A percentile compares a stretch with the other conserved stretches of the same genome.
These are phyloP conservation scores for Lignosus rhinocerotis DNA, from an alignment of 1,284 basidiomycete genomes.

Conservation along the genomic window DNA sequence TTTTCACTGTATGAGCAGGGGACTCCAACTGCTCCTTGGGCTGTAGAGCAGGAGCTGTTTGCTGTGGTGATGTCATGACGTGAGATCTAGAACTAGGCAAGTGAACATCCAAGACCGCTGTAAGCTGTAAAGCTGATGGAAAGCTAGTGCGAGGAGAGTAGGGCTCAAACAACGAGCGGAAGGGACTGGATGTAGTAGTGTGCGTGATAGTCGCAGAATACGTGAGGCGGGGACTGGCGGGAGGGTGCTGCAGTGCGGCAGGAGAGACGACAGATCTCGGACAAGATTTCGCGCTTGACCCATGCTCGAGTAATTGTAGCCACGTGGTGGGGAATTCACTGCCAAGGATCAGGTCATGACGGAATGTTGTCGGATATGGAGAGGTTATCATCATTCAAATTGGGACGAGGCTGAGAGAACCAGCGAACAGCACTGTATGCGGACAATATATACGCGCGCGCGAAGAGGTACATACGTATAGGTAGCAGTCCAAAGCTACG, in stretches of 20 bases:
- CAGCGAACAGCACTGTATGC: neutral
- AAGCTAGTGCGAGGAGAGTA: neutral
- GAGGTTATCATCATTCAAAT: neutral
- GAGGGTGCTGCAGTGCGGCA: constrained; percentile 10
- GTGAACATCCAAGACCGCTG: constrained; percentile 14
- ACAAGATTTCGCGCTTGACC: neutral
- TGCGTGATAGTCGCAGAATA: constrained; percentile 5
- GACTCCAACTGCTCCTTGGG: constrained; percentile 12
- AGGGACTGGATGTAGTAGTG: neutral
- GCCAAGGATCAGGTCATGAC: neutral
- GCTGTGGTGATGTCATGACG: constrained; percentile 25
- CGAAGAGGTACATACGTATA: constrained; percentile 6
- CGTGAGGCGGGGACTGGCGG: neutral
- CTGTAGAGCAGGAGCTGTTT: constrained; percentile 12
- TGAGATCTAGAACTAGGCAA: constrained; percentile 8
- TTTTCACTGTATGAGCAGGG: constrained; percentile 11
- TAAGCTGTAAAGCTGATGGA: neutral
- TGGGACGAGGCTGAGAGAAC: neutral
- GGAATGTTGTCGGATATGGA: constrained; percentile 2
- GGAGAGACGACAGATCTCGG: constrained; percentile 10
- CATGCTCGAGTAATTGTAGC: neutral
- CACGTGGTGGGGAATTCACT: neutral
- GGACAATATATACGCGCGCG: neutral
- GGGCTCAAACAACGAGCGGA: constrained; percentile 4
- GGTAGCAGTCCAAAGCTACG: constrained; percentile 10